Evolutionary conservation across 805 yeast genomes (phyloP).

Genomic region (Candida rishiriensis): DNA sequence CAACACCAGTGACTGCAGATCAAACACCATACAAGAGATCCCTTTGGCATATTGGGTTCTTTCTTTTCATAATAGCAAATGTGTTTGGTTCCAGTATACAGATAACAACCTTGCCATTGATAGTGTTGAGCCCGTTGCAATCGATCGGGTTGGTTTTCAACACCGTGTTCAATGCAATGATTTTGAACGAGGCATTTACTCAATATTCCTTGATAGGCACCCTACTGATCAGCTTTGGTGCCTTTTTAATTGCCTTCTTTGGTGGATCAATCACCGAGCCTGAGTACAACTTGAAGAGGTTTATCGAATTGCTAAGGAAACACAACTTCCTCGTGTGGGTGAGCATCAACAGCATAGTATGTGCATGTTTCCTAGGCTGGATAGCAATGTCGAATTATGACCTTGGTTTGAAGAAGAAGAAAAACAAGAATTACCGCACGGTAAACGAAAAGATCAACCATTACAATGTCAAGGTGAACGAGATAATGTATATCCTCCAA

Average conservation of each 20-base stretch:
- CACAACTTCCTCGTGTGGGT: conserved; percentile 58
- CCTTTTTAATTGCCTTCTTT: conserved; percentile 69
- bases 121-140: conserved; percentile 76
- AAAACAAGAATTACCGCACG: conserved; percentile 2
- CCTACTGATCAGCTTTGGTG: conserved; percentile 63
- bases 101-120: conserved; percentile 76
- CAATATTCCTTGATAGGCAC: conserved; percentile 58
- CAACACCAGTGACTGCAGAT: too few relatives aligned
- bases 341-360: conserved; percentile 28
- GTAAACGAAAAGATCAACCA: conserved; percentile 1
- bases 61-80: conserved; percentile 67
- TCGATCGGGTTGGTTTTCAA: conserved; percentile 88
- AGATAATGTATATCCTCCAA: neutral
- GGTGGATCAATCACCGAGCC: conserved; percentile 67
- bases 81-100: conserved; percentile 79
- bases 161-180: conserved; percentile 61
- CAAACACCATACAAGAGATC: conserved; percentile 38
- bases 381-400: conserved; percentile 18
- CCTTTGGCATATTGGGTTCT: conserved; percentile 73
- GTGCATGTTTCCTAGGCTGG: conserved; percentile 27
- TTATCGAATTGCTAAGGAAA: conserved; percentile 37
- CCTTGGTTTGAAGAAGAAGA: conserved; percentile 4
- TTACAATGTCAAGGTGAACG: conserved; percentile 1
- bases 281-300: conserved; percentile 44
- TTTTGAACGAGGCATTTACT: conserved; percentile 68